Percentiles rank a stretch among this genome's conserved stretches.
phyloP scores from a whole-genome alignment of 345 rosid species.

The Kernera saxatilis region DNA sequence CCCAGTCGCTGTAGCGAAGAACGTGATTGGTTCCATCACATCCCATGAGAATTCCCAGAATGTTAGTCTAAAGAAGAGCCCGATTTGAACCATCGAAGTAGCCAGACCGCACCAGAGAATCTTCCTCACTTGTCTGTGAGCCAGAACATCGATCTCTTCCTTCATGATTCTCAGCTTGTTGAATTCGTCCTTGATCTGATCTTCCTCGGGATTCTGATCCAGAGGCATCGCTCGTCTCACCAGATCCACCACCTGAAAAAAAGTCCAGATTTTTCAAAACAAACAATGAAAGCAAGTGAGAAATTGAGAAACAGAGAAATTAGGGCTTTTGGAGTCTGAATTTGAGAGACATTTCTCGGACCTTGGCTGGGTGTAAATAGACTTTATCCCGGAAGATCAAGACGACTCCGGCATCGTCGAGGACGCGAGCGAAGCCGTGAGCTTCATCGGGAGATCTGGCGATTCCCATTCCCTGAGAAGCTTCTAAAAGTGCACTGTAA shows the following conservation, averaged over 20 bases:
- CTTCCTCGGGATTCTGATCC: conserved; percentile 64
- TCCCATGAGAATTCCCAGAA: conserved; percentile 99
- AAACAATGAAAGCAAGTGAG: neutral
- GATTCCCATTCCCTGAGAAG: conserved; percentile 58
- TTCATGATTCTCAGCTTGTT: conserved; percentile 52
- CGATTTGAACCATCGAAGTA: conserved; percentile 48
- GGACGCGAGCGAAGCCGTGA: conserved; percentile 60
- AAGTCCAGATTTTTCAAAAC: neutral
- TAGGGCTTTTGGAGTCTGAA: neutral
- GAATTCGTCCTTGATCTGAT: conserved; percentile 65
- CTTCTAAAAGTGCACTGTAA: conserved; percentile 52
- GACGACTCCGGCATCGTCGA: conserved; percentile 83
- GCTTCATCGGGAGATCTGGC: conserved; percentile 81
- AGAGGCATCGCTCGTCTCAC: conserved; percentile 71
- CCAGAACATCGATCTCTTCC: conserved; percentile 73
- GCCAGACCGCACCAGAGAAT: conserved; percentile 77
- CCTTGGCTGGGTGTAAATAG: conserved; percentile 90
- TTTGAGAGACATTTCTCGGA: conserved; percentile 7
- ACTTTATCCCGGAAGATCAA: conserved; percentile 87
- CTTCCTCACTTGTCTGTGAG: conserved; percentile 83
- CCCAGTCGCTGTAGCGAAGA: conserved; percentile 68
- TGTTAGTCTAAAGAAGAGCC: conserved; percentile 79
- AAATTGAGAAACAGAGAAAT: neutral
- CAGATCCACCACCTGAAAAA: conserved; percentile 74
- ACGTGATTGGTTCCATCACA: conserved; percentile 93